phyloP scores from a whole-genome alignment of 176 grass and related monocot genomes.

The Pharus latifolius region DNA sequence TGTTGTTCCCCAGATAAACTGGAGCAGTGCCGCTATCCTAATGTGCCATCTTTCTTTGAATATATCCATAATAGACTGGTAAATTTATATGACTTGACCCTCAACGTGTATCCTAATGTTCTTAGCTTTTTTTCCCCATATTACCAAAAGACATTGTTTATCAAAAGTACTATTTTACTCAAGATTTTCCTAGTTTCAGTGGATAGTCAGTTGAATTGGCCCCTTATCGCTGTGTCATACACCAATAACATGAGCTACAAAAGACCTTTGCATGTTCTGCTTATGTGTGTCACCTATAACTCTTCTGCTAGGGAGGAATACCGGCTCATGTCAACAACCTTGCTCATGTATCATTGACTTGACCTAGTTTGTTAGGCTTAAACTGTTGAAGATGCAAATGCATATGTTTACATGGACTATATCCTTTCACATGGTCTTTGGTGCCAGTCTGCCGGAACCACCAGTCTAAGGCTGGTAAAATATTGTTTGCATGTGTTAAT shows the following conservation, averaged over 20 bases:
- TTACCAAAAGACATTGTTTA: background rate
- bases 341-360: background rate
- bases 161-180: background rate
- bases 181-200: background rate
- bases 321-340: background rate
- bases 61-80: constrained; percentile 95
- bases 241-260: background rate
- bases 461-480: no score
- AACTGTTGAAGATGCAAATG: background rate
- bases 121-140: no score
- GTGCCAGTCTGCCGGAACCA: no score
- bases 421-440: no score
- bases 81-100: background rate
- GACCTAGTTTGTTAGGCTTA: background rate
- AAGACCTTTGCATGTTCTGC: background rate
- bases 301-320: background rate
- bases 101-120: no score
- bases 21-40: constrained; percentile 44
- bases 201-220: background rate
- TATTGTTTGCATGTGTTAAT: no score
- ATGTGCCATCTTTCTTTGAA: constrained; percentile 72
- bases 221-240: background rate
- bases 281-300: background rate
- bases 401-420: background rate
- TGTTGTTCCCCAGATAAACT: constrained; percentile 23